Conservation (phyloP, 805 yeast species). For the Naumovozyma castellii region DNA sequence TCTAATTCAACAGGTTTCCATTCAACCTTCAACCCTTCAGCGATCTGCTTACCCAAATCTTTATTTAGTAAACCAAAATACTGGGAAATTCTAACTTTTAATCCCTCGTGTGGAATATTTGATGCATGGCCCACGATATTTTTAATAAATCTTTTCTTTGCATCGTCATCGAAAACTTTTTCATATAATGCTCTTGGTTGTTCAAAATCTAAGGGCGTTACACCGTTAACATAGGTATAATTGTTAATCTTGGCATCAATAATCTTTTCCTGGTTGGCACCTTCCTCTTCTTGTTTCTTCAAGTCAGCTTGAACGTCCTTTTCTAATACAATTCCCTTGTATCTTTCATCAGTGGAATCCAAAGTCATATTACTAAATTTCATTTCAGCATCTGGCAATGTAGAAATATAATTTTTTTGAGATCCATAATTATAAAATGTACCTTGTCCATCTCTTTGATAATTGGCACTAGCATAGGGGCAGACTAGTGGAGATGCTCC, state of each 20-base stretch:
- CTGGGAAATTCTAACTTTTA: conserved; percentile 34
- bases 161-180: conserved; percentile 31
- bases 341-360: conserved; percentile 19
- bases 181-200: conserved; percentile 39
- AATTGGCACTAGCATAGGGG: conserved; percentile 33
- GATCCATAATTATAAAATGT: conserved; percentile 39
- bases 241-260: conserved; percentile 31
- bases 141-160: conserved; percentile 29
- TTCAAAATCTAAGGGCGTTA: conserved; percentile 37
- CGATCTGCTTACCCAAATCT: conserved; percentile 34
- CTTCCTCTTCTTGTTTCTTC: conserved; percentile 25
- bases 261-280: conserved; percentile 30
- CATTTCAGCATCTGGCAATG: conserved; percentile 18
- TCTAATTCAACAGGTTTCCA: conserved; percentile 29
- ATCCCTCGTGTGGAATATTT: conserved; percentile 20
- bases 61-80: conserved; percentile 36
- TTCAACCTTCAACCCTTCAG: conserved; percentile 34
- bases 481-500: conserved; percentile 10
- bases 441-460: conserved; percentile 57
- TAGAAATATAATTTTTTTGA: conserved; percentile 45
- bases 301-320: conserved; percentile 20
- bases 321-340: conserved; percentile 28
- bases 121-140: conserved; percentile 35
- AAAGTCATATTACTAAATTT: conserved; percentile 11
- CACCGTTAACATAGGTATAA: conserved; percentile 33